Evolutionary conservation across 805 yeast species (phyloP), one percentile per base, ranked within the genome.

Genomic region (Candida tibetensis): DNA sequence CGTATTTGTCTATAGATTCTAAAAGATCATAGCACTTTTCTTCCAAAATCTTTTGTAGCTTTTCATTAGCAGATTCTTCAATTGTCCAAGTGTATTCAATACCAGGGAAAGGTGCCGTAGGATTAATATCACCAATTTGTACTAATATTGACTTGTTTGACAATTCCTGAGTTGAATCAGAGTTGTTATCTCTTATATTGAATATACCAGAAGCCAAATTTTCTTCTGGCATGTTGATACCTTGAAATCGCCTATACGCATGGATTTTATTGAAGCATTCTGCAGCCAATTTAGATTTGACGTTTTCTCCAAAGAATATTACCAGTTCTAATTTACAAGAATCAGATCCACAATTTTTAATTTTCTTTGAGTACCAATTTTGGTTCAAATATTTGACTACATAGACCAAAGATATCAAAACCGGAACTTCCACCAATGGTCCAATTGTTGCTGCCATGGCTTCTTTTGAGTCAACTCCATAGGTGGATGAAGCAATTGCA

Each of bases 381-480:
- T 21, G 7, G 25, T 21, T 21, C 7, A 21, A 21, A 21, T 7
- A 21, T 21, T 21, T 21, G 10, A 21, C 10, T 7, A 21, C 25
- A 10, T 21, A 21, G 25, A 21, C 25, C 19, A 73, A 44, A 1
- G 58, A 15, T 37, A 73, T 46, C 28, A 77, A 58, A 5, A 77
- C 66, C 4, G 82, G 82, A 7, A 77, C 77, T 46, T 77, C 83
- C n/a, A 77, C 49, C 26, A 77, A 58, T 1, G 82, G 82, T 2
- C 82, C 82, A 51, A 77, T 73, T 0, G 82, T 76, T 2, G 82
- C 75, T 4, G 83, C 82, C 29, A 77, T 64, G 1, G 81, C 71
- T 48, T 76, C 71, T 36, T 72, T 65, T 40, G 77, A 69, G 1
- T 72, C 74, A 18, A 66, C 56, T 0, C 82, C 82, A 54, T 74